phyloP scores from a whole-genome alignment of 768 basidiomycete species.

The Serendipita sp. region DNA sequence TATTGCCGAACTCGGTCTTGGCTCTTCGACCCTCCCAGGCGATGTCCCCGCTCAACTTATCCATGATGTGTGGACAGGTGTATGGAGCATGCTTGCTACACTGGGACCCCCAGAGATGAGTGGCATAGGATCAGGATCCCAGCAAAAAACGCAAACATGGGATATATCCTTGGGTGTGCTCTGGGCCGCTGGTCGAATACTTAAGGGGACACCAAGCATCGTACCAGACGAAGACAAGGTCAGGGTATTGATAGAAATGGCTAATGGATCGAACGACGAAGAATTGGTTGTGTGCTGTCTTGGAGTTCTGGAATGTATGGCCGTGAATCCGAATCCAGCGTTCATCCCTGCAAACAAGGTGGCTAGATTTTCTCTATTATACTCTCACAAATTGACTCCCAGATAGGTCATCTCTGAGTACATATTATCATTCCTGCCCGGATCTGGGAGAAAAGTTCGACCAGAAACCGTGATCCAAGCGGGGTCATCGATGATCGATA shows the following conservation, averaged over 20 bases:
- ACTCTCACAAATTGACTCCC: background rate
- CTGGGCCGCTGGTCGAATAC: slow-evolving; percentile 74
- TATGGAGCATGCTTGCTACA: slow-evolving; percentile 46
- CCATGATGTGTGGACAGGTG: slow-evolving; percentile 40
- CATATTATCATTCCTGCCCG: slow-evolving; percentile 30
- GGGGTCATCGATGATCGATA: slow-evolving; percentile 73
- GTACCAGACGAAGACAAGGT: slow-evolving; percentile 45
- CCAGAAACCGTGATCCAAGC: slow-evolving; percentile 59
- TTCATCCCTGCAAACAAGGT: slow-evolving; percentile 49
- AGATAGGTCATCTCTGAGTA: slow-evolving; percentile 46
- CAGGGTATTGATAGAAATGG: slow-evolving; percentile 49
- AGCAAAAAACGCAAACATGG: slow-evolving; percentile 61
- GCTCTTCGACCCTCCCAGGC: slow-evolving; percentile 26
- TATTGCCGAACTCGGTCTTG: slow-evolving; percentile 28
- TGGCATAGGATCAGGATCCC: slow-evolving; percentile 38
- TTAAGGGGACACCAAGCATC: slow-evolving; percentile 46
- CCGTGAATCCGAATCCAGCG: slow-evolving; percentile 42
- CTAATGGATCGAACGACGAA: slow-evolving; percentile 37
- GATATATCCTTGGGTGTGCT: slow-evolving; percentile 64
- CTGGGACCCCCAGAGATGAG: slow-evolving; percentile 40
- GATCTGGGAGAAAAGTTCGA: background rate
- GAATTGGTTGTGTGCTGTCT: slow-evolving; percentile 58
- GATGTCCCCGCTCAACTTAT: slow-evolving; percentile 35
- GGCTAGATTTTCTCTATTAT: slow-evolving; percentile 13
- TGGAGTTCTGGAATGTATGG: slow-evolving; percentile 74